phyloP scores from a whole-genome alignment of 139 green algal genomes.

The Chlamydomonas urium region DNA sequence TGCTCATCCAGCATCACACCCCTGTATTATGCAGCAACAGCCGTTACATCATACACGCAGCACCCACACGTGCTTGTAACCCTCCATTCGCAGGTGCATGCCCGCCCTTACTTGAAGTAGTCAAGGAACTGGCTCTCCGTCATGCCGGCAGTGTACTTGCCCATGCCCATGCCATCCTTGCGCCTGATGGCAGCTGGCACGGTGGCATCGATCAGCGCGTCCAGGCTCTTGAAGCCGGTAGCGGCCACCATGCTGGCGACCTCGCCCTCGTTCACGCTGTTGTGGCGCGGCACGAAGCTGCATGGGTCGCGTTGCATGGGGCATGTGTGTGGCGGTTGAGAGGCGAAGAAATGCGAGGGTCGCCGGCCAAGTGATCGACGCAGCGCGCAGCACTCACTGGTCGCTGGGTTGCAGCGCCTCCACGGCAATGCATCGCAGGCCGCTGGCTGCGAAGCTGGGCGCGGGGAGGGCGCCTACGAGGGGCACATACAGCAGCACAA shows the following conservation, averaged over 20 bases:
- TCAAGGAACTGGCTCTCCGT: constrained; percentile 86
- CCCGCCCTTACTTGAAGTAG: constrained; percentile 74
- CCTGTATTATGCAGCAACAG: too few relatives aligned
- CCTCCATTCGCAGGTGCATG: too few relatives aligned
- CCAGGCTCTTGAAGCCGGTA: constrained; percentile 79
- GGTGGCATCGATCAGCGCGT: constrained; percentile 90
- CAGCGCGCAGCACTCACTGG: constrained; percentile 43
- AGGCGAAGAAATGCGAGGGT: neutral
- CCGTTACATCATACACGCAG: too few relatives aligned
- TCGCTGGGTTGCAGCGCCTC: constrained; percentile 71
- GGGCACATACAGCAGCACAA: too few relatives aligned
- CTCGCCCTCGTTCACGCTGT: constrained; percentile 79
- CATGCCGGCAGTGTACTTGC: constrained; percentile 77
- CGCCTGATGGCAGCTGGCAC: constrained; percentile 86
- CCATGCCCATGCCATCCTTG: constrained; percentile 77
- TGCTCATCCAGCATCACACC: too few relatives aligned
- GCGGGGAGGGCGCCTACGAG: too few relatives aligned
- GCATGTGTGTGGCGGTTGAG: neutral
- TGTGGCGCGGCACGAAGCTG: constrained; percentile 96
- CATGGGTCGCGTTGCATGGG: neutral
- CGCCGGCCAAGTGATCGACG: too few relatives aligned
- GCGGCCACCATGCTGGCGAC: constrained; percentile 76
- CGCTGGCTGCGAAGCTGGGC: constrained; percentile 21
- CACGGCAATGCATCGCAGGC: constrained; percentile 64
- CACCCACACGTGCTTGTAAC: too few relatives aligned